phyloP scores from a whole-genome alignment of 192 early-diverging fungal genomes.

The Linderina pennispora region DNA sequence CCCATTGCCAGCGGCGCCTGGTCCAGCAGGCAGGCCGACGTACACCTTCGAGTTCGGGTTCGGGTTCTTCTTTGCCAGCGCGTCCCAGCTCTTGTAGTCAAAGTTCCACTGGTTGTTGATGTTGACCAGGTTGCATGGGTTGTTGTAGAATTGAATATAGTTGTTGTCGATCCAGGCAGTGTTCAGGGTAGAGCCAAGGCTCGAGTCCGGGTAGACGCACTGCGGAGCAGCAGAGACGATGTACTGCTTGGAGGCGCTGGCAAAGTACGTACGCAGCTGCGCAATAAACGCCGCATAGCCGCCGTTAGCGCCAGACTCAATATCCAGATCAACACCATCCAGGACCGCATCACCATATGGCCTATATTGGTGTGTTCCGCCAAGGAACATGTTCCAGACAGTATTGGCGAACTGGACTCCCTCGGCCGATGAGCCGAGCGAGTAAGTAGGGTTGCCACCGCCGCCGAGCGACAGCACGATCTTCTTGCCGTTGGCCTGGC shows the following conservation, averaged over 20 bases:
- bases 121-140: constrained; percentile 56
- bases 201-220: constrained; percentile 65
- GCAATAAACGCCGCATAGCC: constrained; percentile 56
- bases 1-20: constrained; percentile 52
- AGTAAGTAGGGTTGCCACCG: constrained; percentile 56
- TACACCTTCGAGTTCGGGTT: constrained; percentile 57
- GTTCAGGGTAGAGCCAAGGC: constrained; percentile 51
- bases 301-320: constrained; percentile 56
- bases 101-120: constrained; percentile 62
- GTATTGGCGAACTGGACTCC: constrained; percentile 57
- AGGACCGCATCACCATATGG: constrained; percentile 67
- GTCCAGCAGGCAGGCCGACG: constrained; percentile 57
- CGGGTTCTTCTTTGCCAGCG: constrained; percentile 49
- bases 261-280: constrained; percentile 49
- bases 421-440: constrained; percentile 49
- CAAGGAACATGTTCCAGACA: constrained; percentile 73
- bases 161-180: constrained; percentile 57
- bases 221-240: constrained; percentile 66
- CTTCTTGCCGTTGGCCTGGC: constrained; percentile 70
- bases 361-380: constrained; percentile 51
- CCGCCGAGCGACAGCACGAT: constrained; percentile 69
- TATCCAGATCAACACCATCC: constrained; percentile 70
- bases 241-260: constrained; percentile 45
- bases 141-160: constrained; percentile 80
- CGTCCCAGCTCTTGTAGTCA: constrained; percentile 57